phyloP scores from a whole-genome alignment of 352 stramenopile species.

The Phytophthora aleatoria region DNA sequence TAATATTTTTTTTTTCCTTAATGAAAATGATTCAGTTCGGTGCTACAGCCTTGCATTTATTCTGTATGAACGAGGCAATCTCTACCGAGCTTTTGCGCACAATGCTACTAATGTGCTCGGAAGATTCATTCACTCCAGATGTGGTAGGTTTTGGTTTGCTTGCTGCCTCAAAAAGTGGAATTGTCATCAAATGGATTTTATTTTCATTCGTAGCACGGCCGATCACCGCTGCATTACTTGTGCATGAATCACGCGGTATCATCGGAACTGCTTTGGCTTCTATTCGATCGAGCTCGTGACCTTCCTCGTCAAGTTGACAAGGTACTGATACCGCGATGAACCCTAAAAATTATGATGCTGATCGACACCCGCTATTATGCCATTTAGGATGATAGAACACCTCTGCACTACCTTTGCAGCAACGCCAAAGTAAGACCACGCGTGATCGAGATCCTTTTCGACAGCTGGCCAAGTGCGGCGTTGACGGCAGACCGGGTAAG shows the following conservation, averaged over 20 bases:
- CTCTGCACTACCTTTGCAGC: slow-evolving; percentile 66
- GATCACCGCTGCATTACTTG: slow-evolving; percentile 73
- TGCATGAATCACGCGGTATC: slow-evolving; percentile 65
- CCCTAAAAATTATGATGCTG: not conserved
- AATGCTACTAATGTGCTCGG: slow-evolving; percentile 47
- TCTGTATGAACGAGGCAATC: slow-evolving; percentile 71
- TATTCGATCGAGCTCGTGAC: slow-evolving; percentile 64
- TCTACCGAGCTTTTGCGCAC: slow-evolving; percentile 39
- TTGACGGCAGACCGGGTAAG: slow-evolving; percentile 57
- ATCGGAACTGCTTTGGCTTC: slow-evolving; percentile 69
- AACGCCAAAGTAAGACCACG: slow-evolving; percentile 56
- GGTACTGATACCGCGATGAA: slow-evolving; percentile 23
- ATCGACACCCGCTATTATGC: not conserved
- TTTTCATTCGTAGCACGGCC: slow-evolving; percentile 40
- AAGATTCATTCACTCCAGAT: slow-evolving; percentile 55
- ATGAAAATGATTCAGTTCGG: slow-evolving; percentile 41
- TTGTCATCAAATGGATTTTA: slow-evolving; percentile 6
- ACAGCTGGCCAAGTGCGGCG: slow-evolving; percentile 62
- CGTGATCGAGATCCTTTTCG: slow-evolving; percentile 71
- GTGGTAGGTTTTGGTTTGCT: slow-evolving; percentile 33
- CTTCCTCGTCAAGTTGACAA: slow-evolving; percentile 60
- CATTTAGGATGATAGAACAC: slow-evolving; percentile 55
- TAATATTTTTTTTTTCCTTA: not conserved
- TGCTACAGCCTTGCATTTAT: slow-evolving; percentile 57
- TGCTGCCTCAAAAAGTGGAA: not conserved